These are phyloP conservation scores for Lichtheimia ornata DNA, from an alignment of 371 early-diverging fungal genomes.

Conservation along the genomic window DNA sequence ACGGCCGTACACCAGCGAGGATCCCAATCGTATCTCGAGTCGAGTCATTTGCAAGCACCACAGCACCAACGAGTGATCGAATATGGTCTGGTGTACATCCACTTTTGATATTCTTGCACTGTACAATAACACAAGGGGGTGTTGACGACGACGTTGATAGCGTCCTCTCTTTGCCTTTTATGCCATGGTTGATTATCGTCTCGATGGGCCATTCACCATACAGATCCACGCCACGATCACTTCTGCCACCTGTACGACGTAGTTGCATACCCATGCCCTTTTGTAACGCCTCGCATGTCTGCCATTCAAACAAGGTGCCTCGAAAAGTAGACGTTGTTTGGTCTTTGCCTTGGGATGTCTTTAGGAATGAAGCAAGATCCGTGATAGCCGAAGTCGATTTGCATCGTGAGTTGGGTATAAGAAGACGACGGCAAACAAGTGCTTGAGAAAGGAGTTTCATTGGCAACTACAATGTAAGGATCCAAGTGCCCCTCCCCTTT, in stretches of 20 bases:
- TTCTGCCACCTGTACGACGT: conserved; percentile 37
- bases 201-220: conserved; percentile 34
- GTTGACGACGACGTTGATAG: not conserved
- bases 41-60: conserved; percentile 9
- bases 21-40: conserved; percentile 27
- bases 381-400: not conserved
- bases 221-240: conserved; percentile 47
- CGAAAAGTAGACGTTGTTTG: conserved; percentile 13
- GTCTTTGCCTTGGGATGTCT: conserved; percentile 18
- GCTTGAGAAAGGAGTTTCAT: no score
- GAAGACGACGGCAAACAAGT: no score
- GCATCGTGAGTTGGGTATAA: not conserved
- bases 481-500: no score
- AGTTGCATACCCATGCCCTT: conserved; percentile 34
- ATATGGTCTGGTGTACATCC: conserved; percentile 49
- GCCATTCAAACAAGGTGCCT: conserved; percentile 46
- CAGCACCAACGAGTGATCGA: conserved; percentile 37
- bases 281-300: conserved; percentile 30
- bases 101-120: conserved; percentile 41
- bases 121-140: conserved; percentile 15
- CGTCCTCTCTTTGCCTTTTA: not conserved
- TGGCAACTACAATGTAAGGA: no score
- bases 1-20: conserved; percentile 25
- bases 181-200: not conserved
- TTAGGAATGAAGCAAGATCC: conserved; percentile 3